phyloP scores from a whole-genome alignment of 192 early-diverging fungal species.

The Coemansia sp. region DNA sequence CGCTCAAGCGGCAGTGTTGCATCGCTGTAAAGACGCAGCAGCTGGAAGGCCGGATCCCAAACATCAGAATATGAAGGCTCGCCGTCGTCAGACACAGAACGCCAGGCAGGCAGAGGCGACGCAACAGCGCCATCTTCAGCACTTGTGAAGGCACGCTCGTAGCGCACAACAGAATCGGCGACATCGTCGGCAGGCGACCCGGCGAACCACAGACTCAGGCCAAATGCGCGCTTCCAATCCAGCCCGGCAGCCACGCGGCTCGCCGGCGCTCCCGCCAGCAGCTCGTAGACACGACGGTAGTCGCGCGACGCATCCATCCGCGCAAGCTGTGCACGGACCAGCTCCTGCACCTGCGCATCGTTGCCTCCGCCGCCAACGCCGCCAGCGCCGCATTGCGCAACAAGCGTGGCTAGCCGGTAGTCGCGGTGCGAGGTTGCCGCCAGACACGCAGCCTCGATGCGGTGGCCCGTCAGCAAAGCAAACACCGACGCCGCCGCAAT shows the following conservation, averaged over 20 bases:
- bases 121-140: slow-evolving; percentile 7
- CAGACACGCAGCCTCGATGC: slow-evolving; percentile 64
- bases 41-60: slow-evolving; percentile 72
- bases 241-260: slow-evolving; percentile 47
- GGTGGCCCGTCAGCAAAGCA: slow-evolving; percentile 60
- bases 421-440: slow-evolving; percentile 65
- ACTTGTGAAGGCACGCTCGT: slow-evolving; percentile 10
- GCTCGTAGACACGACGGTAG: slow-evolving; percentile 60
- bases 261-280: slow-evolving; percentile 54
- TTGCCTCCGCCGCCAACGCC: slow-evolving; percentile 61
- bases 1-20: slow-evolving; percentile 57
- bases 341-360: slow-evolving; percentile 33
- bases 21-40: slow-evolving; percentile 65
- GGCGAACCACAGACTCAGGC: slow-evolving; percentile 64
- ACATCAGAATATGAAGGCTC: neutral
- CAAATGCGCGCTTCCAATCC: slow-evolving; percentile 69
- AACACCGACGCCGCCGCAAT: slow-evolving; percentile 54
- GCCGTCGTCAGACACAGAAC: slow-evolving; percentile 19
- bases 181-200: slow-evolving; percentile 42
- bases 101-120: slow-evolving; percentile 45
- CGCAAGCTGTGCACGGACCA: slow-evolving; percentile 36
- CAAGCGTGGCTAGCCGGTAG: slow-evolving; percentile 72
- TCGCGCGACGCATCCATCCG: slow-evolving; percentile 15
- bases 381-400: slow-evolving; percentile 63
- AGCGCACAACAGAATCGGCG: slow-evolving; percentile 18